Conservation (phyloP, 805 yeast genomes). For the Spathaspora gorwiae region DNA sequence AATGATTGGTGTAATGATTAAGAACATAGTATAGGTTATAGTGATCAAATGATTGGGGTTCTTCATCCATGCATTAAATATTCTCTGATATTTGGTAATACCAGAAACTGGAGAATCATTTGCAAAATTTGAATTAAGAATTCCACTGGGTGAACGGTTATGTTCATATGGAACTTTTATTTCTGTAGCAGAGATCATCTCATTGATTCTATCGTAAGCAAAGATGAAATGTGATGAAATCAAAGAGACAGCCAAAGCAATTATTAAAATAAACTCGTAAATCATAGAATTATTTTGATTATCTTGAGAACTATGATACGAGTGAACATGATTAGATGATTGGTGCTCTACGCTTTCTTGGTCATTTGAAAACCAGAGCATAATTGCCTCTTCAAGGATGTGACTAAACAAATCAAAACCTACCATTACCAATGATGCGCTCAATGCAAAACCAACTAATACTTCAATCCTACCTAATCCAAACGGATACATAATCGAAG, state of each 20-base stretch:
- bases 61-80: constrained; percentile 17
- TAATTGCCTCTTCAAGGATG: constrained; percentile 69
- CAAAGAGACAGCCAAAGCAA: constrained; percentile 23
- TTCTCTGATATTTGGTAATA: constrained; percentile 6
- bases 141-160: constrained; percentile 10
- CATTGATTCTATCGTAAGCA: constrained; percentile 29
- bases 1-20: constrained; percentile 38
- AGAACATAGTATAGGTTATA: constrained; percentile 35
- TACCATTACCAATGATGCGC: constrained; percentile 81
- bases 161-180: constrained; percentile 14
- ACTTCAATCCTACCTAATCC: constrained; percentile 92
- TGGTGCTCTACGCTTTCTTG: constrained; percentile 14
- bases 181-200: constrained; percentile 19
- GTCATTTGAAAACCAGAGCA: constrained; percentile 26
- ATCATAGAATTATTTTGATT: constrained; percentile 22
- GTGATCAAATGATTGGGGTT: constrained; percentile 48
- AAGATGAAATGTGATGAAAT: constrained; percentile 32
- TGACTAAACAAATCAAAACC: constrained; percentile 88
- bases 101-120: not conserved
- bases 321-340: constrained; percentile 39
- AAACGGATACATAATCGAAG: constrained; percentile 82
- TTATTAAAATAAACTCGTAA: constrained; percentile 23
- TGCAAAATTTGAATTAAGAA: constrained; percentile 5
- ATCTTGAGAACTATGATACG: constrained; percentile 16
- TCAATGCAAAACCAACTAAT: constrained; percentile 78